phyloP scores from a whole-genome alignment of 116 monocot genomes.

The Cymodocea nodosa region DNA sequence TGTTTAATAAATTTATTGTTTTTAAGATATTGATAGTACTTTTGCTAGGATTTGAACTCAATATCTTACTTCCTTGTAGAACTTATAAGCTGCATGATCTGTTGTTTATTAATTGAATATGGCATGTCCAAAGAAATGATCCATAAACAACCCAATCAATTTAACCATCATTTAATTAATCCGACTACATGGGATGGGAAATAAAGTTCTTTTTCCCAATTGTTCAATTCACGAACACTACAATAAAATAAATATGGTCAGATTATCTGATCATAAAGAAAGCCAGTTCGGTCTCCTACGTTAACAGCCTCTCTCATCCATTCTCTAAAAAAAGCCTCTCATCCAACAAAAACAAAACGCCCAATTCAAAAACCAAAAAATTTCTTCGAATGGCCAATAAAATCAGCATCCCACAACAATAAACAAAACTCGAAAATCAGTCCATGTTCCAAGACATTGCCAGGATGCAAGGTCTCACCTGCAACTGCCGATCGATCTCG shows the following conservation, averaged over 20 bases:
- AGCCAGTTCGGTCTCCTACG: too few species aligned
- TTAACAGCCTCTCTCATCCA: not conserved
- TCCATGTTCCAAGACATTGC: not conserved
- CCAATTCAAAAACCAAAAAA: not conserved
- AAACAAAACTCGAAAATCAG: not conserved
- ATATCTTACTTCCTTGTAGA: too few species aligned
- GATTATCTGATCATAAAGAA: too few species aligned
- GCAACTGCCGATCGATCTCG: conserved; percentile 70
- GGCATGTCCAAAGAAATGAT: too few species aligned
- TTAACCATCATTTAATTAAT: not conserved
- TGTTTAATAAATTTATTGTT: too few species aligned
- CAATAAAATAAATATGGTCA: too few species aligned
- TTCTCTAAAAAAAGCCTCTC: not conserved
- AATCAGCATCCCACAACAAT: too few species aligned
- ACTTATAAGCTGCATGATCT: too few species aligned
- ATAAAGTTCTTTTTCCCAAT: too few species aligned
- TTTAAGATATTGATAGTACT: too few species aligned
- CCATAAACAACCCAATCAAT: not conserved
- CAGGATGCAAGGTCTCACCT: conserved; percentile 27
- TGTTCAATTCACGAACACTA: not conserved
- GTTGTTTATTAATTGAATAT: too few species aligned
- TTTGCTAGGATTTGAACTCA: too few species aligned
- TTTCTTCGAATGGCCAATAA: not conserved
- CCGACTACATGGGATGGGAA: not conserved
- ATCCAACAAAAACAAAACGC: not conserved